A percentile compares a stretch with the other conserved stretches of the same genome.
phyloP scores from a whole-genome alignment of 2,329 filamentous ascomycete species.

The Fusarium irregulare region DNA sequence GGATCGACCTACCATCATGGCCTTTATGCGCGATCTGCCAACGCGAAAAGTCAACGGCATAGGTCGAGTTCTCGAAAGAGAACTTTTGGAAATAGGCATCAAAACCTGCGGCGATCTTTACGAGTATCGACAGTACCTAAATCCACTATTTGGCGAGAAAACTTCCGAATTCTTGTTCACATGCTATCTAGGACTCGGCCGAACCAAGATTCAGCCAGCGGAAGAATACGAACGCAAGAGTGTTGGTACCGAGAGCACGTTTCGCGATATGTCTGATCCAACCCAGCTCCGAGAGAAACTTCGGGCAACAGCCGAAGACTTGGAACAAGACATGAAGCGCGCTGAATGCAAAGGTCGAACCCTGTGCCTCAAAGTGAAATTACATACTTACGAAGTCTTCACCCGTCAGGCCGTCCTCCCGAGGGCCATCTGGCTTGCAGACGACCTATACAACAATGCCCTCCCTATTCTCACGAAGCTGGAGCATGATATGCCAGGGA shows the following conservation, averaged over 20 bases:
- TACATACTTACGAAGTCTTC: constrained; percentile 92
- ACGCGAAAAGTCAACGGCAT: constrained; percentile 94
- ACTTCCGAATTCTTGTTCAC: constrained; percentile 86
- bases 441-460: constrained; percentile 85
- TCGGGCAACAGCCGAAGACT: constrained; percentile 81
- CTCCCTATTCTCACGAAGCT: constrained; percentile 87
- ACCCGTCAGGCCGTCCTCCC: constrained; percentile 83
- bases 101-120: constrained; percentile 92
- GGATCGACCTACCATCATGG: constrained; percentile 79
- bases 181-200: constrained; percentile 86
- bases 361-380: constrained; percentile 89
- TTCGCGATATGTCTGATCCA: constrained; percentile 79
- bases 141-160: constrained; percentile 89
- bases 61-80: constrained; percentile 92
- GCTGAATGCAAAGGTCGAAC: constrained; percentile 92
- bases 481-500: constrained; percentile 81
- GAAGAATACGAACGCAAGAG: constrained; percentile 94
- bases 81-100: constrained; percentile 87
- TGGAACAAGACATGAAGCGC: constrained; percentile 84
- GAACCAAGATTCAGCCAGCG: constrained; percentile 85
- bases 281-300: constrained; percentile 79
- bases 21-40: constrained; percentile 85
- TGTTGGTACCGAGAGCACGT: constrained; percentile 93
- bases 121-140: constrained; percentile 76
- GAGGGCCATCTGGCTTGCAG: constrained; percentile 76